These are phyloP conservation scores for Apiotrichum veenhuisii DNA, from an alignment of 1,284 basidiomycete genomes.

Conservation along the genomic window DNA sequence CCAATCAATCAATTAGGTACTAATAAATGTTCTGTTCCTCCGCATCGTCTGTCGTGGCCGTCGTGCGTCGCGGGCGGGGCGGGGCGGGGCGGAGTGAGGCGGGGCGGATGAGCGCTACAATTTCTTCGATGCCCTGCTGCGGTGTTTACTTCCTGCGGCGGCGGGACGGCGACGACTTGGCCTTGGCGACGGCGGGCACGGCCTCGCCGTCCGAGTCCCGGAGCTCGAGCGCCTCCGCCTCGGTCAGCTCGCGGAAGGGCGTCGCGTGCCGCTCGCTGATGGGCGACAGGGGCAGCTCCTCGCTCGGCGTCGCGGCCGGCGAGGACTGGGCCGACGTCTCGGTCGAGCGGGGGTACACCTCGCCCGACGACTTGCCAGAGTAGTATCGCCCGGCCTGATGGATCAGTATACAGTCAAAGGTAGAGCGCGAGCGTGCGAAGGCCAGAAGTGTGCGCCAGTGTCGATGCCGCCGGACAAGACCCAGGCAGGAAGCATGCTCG, in stretches of 20 bases:
- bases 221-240: slow-evolving; percentile 39
- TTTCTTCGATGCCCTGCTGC: not conserved
- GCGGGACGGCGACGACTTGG: not conserved
- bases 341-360: slow-evolving; percentile 9
- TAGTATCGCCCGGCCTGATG: slow-evolving; percentile 43
- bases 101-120: not conserved
- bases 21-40: no score
- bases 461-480: no score
- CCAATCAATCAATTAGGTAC: no score
- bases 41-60: no score
- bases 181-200: not conserved
- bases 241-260: slow-evolving; percentile 43
- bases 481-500: no score
- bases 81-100: no score
- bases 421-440: not conserved
- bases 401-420: not conserved
- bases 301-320: not conserved
- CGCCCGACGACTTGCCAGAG: slow-evolving; percentile 19
- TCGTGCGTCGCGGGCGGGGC: no score
- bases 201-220: not conserved
- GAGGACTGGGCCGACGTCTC: slow-evolving; percentile 16
- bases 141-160: not conserved
- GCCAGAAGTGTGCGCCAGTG: not conserved
- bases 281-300: slow-evolving; percentile 1
- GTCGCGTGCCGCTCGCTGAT: slow-evolving; percentile 28